Percentiles rank a stretch among this genome's conserved stretches.
Conservation (phyloP, 208 protist species). For the Sergeia podlipaevii region DNA sequence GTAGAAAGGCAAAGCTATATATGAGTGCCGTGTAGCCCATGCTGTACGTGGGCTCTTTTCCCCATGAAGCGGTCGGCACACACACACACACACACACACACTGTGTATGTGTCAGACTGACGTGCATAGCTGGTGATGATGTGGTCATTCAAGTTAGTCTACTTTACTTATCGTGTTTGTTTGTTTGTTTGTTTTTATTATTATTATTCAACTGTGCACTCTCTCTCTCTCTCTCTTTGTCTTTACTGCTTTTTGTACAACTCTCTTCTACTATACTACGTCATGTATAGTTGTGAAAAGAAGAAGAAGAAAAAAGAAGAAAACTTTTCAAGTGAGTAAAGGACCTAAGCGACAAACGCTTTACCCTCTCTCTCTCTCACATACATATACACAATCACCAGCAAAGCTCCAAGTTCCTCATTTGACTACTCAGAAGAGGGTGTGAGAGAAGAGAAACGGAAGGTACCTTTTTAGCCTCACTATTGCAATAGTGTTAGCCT, state of each 20-base stretch:
- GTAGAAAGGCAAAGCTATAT: no score
- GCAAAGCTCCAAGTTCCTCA: not conserved
- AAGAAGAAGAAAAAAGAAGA: not conserved
- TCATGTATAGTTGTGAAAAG: not conserved
- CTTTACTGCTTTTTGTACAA: not conserved
- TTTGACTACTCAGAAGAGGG: not conserved
- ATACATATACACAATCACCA: not conserved
- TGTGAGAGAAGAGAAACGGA: not conserved
- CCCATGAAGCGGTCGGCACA: no score
- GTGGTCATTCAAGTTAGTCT: no score
- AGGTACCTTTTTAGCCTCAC: not conserved
- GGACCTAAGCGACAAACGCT: not conserved
- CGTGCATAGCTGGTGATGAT: no score
- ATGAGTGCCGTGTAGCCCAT: no score
- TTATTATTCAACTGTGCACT: not conserved
- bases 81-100: no score
- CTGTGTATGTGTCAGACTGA: no score
- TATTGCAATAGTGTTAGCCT: not conserved
- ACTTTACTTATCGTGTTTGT: no score
- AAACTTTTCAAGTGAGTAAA: not conserved
- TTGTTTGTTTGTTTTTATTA: not conserved
- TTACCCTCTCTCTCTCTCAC: not conserved
- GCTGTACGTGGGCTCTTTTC: no score
- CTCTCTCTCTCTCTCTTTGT: not conserved
- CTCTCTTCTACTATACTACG: not conserved